Evolutionary conservation across 1,284 basidiomycete species (phyloP).

Genomic region (Schizopora paradoxa): DNA sequence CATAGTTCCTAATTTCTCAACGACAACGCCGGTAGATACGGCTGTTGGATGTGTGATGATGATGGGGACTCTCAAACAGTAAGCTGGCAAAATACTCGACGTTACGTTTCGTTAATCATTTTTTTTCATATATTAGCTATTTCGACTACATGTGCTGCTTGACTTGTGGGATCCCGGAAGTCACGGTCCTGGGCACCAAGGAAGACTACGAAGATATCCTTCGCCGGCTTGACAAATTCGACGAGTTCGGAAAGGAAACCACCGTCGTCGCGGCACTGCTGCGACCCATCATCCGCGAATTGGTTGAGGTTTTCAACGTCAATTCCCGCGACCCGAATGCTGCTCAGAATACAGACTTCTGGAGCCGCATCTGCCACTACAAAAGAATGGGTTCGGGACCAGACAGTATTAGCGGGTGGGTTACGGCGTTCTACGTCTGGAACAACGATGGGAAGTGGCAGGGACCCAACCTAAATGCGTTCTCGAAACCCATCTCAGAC

Average conservation of each 20-base stretch:
- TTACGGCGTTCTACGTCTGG: constrained; percentile 39
- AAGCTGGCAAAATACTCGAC: no score
- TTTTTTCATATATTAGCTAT: constrained; percentile 9
- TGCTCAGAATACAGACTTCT: constrained; percentile 30
- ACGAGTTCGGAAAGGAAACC: constrained; percentile 30
- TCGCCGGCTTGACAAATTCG: constrained; percentile 6
- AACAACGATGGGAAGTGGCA: constrained; percentile 30
- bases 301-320: constrained; percentile 33
- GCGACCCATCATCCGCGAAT: constrained; percentile 30
- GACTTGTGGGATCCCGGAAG: constrained; percentile 42
- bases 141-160: constrained; percentile 31
- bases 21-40: constrained; percentile 39
- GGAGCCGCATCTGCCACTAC: constrained; percentile 28
- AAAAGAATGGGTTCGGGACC: constrained; percentile 21
- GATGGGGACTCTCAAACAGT: constrained; percentile 40
- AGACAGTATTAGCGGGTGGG: constrained; percentile 30
- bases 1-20: constrained; percentile 43
- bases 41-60: constrained; percentile 36
- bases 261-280: constrained; percentile 32
- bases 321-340: no score
- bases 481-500: not conserved
- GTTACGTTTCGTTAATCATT: not conserved
- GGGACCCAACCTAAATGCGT: constrained; percentile 19
- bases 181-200: constrained; percentile 40
- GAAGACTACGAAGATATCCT: constrained; percentile 34